Conservation (phyloP, 2,329 filamentous ascomycete genomes). For the Sclerotinia minor region DNA sequence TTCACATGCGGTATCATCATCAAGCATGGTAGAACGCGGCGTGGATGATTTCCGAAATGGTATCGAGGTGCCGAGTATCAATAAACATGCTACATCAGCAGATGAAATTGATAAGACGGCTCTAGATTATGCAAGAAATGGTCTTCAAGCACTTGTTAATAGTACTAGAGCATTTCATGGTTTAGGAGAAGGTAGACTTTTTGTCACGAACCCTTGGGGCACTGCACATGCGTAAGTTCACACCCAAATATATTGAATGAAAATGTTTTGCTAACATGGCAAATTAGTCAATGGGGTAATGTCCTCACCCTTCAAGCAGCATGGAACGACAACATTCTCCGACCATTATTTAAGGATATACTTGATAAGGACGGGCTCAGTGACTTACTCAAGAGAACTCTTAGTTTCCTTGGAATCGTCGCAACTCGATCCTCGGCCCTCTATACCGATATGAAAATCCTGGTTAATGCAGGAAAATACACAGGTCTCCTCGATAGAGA, state of each 20-base stretch:
- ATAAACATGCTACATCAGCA: slow-evolving; percentile 42
- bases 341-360: slow-evolving; percentile 55
- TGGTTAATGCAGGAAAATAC: slow-evolving; percentile 47
- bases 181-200: slow-evolving; percentile 61
- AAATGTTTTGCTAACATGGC: slow-evolving; percentile 32
- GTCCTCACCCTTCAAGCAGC: slow-evolving; percentile 85
- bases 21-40: slow-evolving; percentile 26
- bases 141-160: slow-evolving; percentile 66
- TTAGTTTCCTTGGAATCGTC: slow-evolving; percentile 70
- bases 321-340: slow-evolving; percentile 65
- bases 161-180: slow-evolving; percentile 83
- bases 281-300: slow-evolving; percentile 87
- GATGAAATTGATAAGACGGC: slow-evolving; percentile 48
- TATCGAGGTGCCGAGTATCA: slow-evolving; percentile 43
- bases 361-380: slow-evolving; percentile 58
- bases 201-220: slow-evolving; percentile 95
- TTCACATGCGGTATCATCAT: slow-evolving; percentile 33
- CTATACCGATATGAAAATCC: slow-evolving; percentile 70
- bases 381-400: slow-evolving; percentile 68
- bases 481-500: slow-evolving; percentile 29
- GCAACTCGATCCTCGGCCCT: slow-evolving; percentile 75
- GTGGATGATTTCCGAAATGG: slow-evolving; percentile 33
- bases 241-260: background rate
- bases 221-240: slow-evolving; percentile 88
- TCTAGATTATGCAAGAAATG: slow-evolving; percentile 54